Evolutionary conservation across 2,329 filamentous ascomycete genomes (phyloP).

Genomic region (Colletotrichum sp.): DNA sequence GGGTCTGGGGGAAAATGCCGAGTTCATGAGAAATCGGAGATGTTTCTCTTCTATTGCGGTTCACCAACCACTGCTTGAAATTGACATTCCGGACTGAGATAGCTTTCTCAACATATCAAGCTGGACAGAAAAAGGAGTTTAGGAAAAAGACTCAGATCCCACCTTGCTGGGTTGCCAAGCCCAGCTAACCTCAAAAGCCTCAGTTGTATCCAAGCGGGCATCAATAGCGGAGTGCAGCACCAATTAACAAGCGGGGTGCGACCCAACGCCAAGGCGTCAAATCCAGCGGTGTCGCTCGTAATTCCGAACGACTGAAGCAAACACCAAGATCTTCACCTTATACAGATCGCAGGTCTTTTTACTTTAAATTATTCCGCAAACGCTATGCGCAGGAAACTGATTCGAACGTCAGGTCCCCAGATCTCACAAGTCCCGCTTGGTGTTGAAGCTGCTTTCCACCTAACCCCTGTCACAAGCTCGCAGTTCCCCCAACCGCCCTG

Average conservation of each 20-base stretch:
- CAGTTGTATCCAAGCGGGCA: background rate
- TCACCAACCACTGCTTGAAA: background rate
- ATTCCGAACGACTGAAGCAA: background rate
- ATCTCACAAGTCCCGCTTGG: background rate
- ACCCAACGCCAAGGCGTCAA: background rate
- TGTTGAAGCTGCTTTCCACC: background rate
- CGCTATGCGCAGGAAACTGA: background rate
- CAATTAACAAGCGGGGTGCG: background rate
- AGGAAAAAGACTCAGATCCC: background rate
- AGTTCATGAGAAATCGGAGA: background rate
- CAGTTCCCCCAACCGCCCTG: background rate
- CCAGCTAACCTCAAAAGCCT: background rate
- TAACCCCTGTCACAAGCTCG: background rate
- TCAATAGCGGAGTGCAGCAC: background rate
- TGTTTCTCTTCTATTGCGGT: background rate
- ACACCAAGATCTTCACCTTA: background rate
- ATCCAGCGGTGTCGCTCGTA: background rate
- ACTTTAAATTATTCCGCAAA: rapidly evolving
- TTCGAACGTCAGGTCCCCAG: background rate
- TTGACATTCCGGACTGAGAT: background rate
- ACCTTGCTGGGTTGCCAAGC: background rate
- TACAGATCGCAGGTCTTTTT: background rate
- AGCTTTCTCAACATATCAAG: background rate
- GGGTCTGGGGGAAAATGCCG: background rate
- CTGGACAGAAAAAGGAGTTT: background rate